A percentile compares a stretch with the other conserved stretches of the same genome.
phyloP scores from a whole-genome alignment of 257 asterid genomes.

The Lycium ferocissimum region DNA sequence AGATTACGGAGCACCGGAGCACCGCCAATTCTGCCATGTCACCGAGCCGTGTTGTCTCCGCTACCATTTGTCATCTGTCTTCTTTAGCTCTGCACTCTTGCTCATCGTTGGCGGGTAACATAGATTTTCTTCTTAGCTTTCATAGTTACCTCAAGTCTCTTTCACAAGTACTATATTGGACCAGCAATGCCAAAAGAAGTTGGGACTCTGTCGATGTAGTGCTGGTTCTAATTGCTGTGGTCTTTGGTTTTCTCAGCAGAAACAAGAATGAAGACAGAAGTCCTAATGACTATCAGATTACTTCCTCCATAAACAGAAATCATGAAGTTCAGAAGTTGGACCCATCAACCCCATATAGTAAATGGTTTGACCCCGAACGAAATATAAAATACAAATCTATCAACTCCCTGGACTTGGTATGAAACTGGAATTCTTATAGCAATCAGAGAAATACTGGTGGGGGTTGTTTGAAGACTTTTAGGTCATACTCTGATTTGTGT shows the following conservation, averaged over 20 bases:
- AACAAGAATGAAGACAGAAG: conserved; percentile 56
- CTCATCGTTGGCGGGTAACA: conserved; percentile 37
- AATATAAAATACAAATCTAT: conserved; percentile 34
- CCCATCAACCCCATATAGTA: background rate
- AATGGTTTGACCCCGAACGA: background rate
- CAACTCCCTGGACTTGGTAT: conserved; percentile 48
- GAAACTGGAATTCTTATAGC: conserved; percentile 39
- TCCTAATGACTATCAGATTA: conserved; percentile 50
- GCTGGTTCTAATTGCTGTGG: conserved; percentile 70
- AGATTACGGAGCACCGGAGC: too few species aligned
- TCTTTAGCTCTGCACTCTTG: too few species aligned
- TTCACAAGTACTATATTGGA: conserved; percentile 21
- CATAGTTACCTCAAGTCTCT: conserved; percentile 61
- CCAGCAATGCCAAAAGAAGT: conserved; percentile 54
- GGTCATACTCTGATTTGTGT: conserved; percentile 43
- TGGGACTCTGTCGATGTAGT: conserved; percentile 80
- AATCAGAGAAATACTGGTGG: conserved; percentile 6
- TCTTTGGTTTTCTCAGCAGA: conserved; percentile 76
- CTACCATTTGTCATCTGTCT: too few species aligned
- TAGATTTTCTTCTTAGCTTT: conserved; percentile 56
- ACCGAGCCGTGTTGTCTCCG: too few species aligned
- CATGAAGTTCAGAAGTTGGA: conserved; percentile 29
- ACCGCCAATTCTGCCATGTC: too few species aligned
- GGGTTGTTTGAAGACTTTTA: conserved; percentile 54
- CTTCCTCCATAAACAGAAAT: conserved; percentile 40